Evolutionary conservation across 306 rosid genomes (phyloP).

Genomic region (Prunus salicina): DNA sequence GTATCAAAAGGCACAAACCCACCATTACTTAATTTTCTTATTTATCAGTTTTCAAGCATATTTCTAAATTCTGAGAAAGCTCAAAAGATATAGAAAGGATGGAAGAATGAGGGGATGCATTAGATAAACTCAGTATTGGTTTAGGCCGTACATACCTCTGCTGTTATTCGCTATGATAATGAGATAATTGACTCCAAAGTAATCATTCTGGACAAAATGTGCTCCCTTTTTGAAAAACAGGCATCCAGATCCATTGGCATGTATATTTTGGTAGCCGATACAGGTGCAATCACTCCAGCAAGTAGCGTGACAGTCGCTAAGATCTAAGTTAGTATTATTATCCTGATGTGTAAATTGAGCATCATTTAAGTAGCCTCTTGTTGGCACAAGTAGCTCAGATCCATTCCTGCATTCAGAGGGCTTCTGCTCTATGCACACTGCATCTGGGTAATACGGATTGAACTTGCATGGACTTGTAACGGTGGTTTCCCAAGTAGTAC

Average conservation of each 20-base stretch:
- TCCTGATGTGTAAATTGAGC: neutral
- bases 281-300: slow-evolving; percentile 39
- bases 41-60: too few relatives aligned
- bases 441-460: slow-evolving; percentile 15
- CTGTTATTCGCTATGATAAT: neutral
- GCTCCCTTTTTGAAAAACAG: neutral
- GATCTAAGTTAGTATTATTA: slow-evolving; percentile 14
- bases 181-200: slow-evolving; percentile 3
- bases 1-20: neutral
- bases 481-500: slow-evolving; percentile 19
- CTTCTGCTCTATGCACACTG: slow-evolving; percentile 19
- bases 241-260: slow-evolving; percentile 26
- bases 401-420: slow-evolving; percentile 24
- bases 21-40: neutral
- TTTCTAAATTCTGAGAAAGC: too few relatives aligned
- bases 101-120: neutral
- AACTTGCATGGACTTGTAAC: slow-evolving; percentile 6
- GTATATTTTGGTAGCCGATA: slow-evolving; percentile 1
- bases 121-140: neutral
- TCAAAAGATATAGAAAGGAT: neutral
- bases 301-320: slow-evolving; percentile 22
- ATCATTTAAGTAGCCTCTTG: slow-evolving; percentile 4
- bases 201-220: neutral
- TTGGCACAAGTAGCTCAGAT: slow-evolving; percentile 18
- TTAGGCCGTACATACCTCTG: slow-evolving; percentile 10